phyloP scores from a whole-genome alignment of 164 flowering plant genomes.

The Litsea cubeba region DNA sequence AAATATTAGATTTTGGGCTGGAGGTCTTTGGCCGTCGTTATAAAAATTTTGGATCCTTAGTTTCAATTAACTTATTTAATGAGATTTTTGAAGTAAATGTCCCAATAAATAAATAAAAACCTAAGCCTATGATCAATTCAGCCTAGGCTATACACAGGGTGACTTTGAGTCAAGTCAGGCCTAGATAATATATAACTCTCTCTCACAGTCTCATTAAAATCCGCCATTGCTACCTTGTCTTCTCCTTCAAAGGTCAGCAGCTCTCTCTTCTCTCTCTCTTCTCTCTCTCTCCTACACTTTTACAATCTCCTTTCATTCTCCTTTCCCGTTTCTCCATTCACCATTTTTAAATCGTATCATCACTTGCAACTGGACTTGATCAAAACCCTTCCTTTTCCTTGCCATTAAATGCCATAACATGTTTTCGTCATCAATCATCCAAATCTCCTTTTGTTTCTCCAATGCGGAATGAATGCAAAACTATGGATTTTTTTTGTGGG shows the following conservation, averaged over 20 bases:
- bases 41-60: too few species aligned
- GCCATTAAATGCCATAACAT: background rate
- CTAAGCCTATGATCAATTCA: too few species aligned
- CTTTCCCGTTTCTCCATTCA: background rate
- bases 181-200: too few species aligned
- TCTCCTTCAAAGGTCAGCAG: slow-evolving; percentile 1
- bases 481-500: background rate
- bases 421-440: background rate
- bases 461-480: background rate
- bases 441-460: background rate
- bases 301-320: background rate
- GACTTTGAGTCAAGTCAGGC: too few species aligned
- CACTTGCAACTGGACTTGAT: background rate
- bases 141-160: too few species aligned
- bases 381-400: background rate
- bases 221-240: background rate
- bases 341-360: background rate
- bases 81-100: too few species aligned
- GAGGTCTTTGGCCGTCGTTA: too few species aligned
- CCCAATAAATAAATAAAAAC: too few species aligned
- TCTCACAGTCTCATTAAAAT: background rate
- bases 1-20: too few species aligned
- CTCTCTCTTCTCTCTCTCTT: background rate
- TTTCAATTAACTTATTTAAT: too few species aligned
- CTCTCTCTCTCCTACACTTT: background rate